Conservation (phyloP, 202 grass and related monocot species). For the Sporobolus alterniflorus region DNA sequence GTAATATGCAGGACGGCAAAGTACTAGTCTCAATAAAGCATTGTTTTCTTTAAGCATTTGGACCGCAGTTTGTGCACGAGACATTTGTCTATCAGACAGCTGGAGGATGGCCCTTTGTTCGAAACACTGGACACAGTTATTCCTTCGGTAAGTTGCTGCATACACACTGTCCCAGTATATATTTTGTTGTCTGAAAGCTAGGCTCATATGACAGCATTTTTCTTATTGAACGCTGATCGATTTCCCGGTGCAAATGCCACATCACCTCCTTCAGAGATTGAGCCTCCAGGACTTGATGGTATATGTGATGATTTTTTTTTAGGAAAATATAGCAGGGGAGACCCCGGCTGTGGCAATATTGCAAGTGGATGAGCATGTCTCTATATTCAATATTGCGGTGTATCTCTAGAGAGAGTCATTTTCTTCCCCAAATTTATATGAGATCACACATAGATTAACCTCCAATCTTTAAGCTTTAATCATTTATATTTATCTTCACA, state of each 20-base stretch:
- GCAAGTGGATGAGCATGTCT: constrained; percentile 85
- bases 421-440: background rate
- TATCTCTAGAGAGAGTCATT: constrained; percentile 5
- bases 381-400: background rate
- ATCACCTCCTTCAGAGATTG: constrained; percentile 57
- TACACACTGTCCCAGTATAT: background rate
- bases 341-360: no score
- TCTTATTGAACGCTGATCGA: constrained; percentile 53
- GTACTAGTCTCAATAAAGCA: background rate
- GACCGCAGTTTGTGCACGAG: constrained; percentile 22
- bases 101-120: constrained; percentile 92
- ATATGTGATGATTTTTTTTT: constrained; percentile 98
- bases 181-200: background rate
- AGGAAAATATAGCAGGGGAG: no score
- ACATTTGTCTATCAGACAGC: constrained; percentile 85
- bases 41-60: background rate
- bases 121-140: constrained; percentile 96
- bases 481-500: constrained; percentile 41
- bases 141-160: constrained; percentile 57
- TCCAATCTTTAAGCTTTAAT: background rate
- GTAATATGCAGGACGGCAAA: background rate
- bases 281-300: constrained; percentile 84
- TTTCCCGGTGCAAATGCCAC: constrained; percentile 25
- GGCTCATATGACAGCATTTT: background rate
- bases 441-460: background rate